A percentile compares a stretch with the other conserved stretches of the same genome.
Evolutionary conservation across 164 flowering plant species (phyloP).

Genomic region (Paratinospora sagittata): DNA sequence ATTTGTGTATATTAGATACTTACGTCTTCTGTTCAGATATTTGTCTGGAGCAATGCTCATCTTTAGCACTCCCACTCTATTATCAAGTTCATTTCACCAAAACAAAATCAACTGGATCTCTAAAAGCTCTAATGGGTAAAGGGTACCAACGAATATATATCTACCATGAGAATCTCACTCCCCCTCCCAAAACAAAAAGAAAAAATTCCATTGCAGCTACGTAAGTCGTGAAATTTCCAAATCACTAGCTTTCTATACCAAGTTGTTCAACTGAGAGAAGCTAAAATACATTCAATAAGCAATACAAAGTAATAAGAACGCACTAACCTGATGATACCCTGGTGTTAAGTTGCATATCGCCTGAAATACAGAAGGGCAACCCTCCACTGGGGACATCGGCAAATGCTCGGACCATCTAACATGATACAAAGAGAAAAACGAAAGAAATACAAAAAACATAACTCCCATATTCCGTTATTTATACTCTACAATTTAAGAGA

Average conservation of each 20-base stretch:
- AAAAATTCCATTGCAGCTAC: not conserved
- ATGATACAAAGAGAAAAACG: not conserved
- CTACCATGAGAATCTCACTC: not conserved
- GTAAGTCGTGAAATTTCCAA: not conserved
- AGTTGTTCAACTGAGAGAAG: not conserved
- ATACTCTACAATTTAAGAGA: not conserved
- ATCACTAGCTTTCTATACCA: not conserved
- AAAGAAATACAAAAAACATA: not conserved
- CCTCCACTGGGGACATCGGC: constrained; percentile 84
- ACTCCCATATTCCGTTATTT: constrained; percentile 2
- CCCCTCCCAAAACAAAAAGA: not conserved
- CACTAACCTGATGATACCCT: constrained; percentile 73
- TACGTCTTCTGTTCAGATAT: too few species aligned
- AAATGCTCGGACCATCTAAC: constrained; percentile 69
- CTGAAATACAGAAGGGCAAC: constrained; percentile 83
- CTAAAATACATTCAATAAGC: not conserved
- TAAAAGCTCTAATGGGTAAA: not conserved
- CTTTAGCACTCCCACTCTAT: too few species aligned
- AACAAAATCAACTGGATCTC: too few species aligned
- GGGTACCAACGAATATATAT: not conserved
- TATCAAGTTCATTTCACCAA: too few species aligned
- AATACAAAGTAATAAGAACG: not conserved
- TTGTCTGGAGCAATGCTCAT: too few species aligned
- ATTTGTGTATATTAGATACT: too few species aligned
- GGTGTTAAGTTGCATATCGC: constrained; percentile 57